These are phyloP conservation scores for Moesziomyces sp. DNA, from an alignment of 1,284 basidiomycete genomes.

Conservation along the genomic window DNA sequence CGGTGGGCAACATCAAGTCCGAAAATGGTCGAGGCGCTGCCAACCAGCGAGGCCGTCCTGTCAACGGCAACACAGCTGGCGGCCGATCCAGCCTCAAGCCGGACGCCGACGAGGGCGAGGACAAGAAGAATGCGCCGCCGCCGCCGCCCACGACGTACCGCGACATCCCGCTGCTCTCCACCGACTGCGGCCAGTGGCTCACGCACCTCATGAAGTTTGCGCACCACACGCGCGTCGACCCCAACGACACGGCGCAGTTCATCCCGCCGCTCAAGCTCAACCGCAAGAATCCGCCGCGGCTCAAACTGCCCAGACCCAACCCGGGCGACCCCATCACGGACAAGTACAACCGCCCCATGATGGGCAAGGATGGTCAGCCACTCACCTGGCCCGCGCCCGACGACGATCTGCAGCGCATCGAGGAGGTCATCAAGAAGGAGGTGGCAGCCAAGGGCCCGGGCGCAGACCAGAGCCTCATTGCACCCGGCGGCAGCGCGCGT, in stretches of 20 bases:
- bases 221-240: constrained; percentile 61
- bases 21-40: constrained; percentile 22
- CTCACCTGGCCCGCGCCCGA: constrained; percentile 54
- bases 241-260: constrained; percentile 58
- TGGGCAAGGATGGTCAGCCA: constrained; percentile 54
- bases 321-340: constrained; percentile 62
- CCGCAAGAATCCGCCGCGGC: constrained; percentile 64
- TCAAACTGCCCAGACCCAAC: constrained; percentile 57
- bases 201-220: constrained; percentile 65
- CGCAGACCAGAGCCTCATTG: constrained; percentile 49
- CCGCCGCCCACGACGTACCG: constrained; percentile 58
- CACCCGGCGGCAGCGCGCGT: constrained; percentile 43
- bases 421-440: constrained; percentile 45
- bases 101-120: constrained; percentile 31
- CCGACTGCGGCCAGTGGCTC: constrained; percentile 45
- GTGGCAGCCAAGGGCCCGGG: constrained; percentile 35
- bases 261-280: constrained; percentile 65
- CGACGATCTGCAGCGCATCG: constrained; percentile 50
- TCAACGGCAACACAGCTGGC: constrained; percentile 16
- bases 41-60: constrained; percentile 13
- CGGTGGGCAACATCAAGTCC: constrained; percentile 23
- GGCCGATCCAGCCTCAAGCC: constrained; percentile 21
- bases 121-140: constrained; percentile 36
- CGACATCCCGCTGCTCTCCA: constrained; percentile 64
- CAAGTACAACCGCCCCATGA: constrained; percentile 56